Evolutionary conservation across 108 stramenopile species (phyloP), one percentile per base, ranked within the genome.

Genomic region (Schizochytrium sp.): DNA sequence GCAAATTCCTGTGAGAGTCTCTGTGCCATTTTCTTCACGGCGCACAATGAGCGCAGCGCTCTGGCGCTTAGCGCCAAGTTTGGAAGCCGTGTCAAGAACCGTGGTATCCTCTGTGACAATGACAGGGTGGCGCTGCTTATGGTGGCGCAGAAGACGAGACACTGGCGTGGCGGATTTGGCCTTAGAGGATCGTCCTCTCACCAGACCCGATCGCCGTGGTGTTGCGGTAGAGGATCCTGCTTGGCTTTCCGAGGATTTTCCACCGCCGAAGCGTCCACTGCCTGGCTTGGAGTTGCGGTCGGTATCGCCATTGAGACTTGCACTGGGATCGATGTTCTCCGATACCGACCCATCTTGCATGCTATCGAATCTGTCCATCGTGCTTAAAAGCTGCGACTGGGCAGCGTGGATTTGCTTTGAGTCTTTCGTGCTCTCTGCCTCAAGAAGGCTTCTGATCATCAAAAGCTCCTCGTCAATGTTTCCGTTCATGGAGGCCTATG

Each of bases 121-220:
- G 76, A 83, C 76, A n/a, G 76, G 76, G 3, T 83, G 76, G 15
- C 47, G 76, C 28, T 83, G 76, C 76, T 83, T 83, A 53, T 55
- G 47, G 28, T 83, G 76, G 50, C 76, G 47, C 76, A 83, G 47
- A 10, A 83, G 76, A 8, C 76, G 45, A 47, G 76, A 83, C 0
- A 83, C 76, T 42, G 76, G 76, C 3, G 76, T 83, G 76, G 53
- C 50, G 47, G 76, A 83, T 53, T 83, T 83, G 49, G 49, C n/a
- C 28, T 83, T 83, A 10, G 59, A 17, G 28, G 64, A 44, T 44
- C 64, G 12, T 0, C 64, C 5, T 38, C 64, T 38, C 64, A 69
- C 64, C 42, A 38, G 64, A 44, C 64, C 28, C 12, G 64, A 3
- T 44, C 44, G 40, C 15, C 76, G 5, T n/a, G 76, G 76, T 10